Percentiles rank a stretch among this genome's conserved stretches.
Conservation (phyloP, 371 early-diverging fungal species). For the Mortierella sp. region DNA sequence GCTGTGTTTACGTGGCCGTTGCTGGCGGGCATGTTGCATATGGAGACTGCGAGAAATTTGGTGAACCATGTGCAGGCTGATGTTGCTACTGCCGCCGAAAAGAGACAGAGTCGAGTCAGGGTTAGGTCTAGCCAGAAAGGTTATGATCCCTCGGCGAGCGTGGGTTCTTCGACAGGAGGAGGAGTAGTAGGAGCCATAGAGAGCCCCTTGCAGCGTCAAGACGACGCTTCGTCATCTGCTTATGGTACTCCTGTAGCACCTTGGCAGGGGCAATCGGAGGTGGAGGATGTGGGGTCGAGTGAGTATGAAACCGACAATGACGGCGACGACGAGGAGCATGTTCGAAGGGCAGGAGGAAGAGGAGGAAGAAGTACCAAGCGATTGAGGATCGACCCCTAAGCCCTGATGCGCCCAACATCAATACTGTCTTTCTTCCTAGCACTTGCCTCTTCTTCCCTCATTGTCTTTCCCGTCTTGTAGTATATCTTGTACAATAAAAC, state of each 20-base stretch:
- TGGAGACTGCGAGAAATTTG: conserved; percentile 21
- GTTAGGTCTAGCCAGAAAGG: neutral
- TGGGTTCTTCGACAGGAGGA: neutral
- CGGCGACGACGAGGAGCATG: neutral
- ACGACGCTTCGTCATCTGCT: neutral
- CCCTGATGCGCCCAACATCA: neutral
- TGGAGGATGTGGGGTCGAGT: neutral
- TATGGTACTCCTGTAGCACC: neutral
- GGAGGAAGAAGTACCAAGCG: neutral
- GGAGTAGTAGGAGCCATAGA: neutral
- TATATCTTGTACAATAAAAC: too few species aligned
- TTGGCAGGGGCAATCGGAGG: neutral
- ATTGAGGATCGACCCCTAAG: neutral
- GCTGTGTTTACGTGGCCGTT: conserved; percentile 52
- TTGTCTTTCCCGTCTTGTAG: too few species aligned
- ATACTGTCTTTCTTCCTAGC: neutral
- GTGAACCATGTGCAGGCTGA: neutral
- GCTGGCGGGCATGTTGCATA: conserved; percentile 49
- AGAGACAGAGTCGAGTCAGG: neutral
- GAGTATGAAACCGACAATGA: neutral
- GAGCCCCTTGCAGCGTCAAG: neutral
- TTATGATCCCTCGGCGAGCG: neutral
- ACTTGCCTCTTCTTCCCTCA: neutral
- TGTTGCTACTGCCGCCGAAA: neutral
- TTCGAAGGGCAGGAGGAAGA: neutral